Percentiles rank a stretch among this genome's conserved stretches.
These are phyloP conservation scores for Crithidia bombi DNA, from an alignment of 208 protist species.

Conservation along the genomic window DNA sequence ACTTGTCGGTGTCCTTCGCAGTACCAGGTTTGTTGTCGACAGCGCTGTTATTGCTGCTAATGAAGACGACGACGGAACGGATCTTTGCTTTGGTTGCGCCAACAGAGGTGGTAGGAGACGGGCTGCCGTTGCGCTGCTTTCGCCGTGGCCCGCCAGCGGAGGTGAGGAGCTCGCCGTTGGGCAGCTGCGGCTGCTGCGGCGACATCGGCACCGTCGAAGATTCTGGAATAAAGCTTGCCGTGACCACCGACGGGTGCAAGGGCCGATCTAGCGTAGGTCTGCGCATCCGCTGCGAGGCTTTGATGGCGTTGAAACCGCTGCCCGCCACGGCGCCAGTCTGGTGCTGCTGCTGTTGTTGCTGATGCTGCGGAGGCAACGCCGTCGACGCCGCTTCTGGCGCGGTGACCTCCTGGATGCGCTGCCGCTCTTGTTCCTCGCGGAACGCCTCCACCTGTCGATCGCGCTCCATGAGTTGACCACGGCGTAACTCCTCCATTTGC, in stretches of 20 bases:
- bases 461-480: slow-evolving; percentile 16
- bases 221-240: slow-evolving; percentile 13
- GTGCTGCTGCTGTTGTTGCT: slow-evolving; percentile 2
- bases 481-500: slow-evolving; percentile 36
- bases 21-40: neutral
- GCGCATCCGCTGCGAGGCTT: slow-evolving; percentile 22
- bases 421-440: slow-evolving; percentile 21
- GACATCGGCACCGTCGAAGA: slow-evolving; percentile 18
- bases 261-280: slow-evolving; percentile 14
- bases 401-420: slow-evolving; percentile 12
- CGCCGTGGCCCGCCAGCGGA: neutral
- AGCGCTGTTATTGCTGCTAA: neutral
- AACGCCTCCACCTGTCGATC: slow-evolving; percentile 8
- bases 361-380: neutral
- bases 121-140: neutral
- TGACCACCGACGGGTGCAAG: slow-evolving; percentile 14
- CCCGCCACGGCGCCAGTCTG: slow-evolving; percentile 18
- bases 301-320: slow-evolving; percentile 39
- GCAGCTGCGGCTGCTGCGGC: neutral
- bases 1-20: neutral
- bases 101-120: slow-evolving; percentile 1
- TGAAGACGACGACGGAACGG: slow-evolving; percentile 30
- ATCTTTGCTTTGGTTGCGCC: slow-evolving; percentile 14
- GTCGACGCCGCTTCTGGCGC: neutral
- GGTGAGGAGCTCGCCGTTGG: neutral